phyloP scores from a whole-genome alignment of 2,329 filamentous ascomycete species.

The Coleophoma cylindrospora region DNA sequence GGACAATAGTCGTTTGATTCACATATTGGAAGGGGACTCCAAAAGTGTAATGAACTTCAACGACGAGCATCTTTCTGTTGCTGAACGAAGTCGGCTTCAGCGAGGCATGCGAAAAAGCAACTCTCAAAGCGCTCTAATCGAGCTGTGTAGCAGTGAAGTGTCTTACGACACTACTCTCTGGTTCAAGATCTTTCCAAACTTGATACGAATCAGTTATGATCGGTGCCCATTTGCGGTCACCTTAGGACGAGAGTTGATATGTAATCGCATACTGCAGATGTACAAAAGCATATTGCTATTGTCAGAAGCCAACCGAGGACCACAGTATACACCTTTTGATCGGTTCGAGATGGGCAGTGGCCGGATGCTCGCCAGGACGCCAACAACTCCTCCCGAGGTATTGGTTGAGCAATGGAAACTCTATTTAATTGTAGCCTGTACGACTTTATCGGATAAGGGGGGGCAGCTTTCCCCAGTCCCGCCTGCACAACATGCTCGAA shows the following conservation, averaged over 20 bases:
- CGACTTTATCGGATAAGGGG: conserved; percentile 82
- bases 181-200: conserved; percentile 97
- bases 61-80: conserved; percentile 84
- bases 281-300: conserved; percentile 77
- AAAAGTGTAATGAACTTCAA: conserved; percentile 87
- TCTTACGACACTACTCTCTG: conserved; percentile 93
- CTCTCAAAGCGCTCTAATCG: conserved; percentile 79
- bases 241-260: conserved; percentile 85
- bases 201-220: conserved; percentile 86
- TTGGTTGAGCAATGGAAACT: conserved; percentile 97
- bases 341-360: conserved; percentile 47
- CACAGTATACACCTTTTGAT: conserved; percentile 51
- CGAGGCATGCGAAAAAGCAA: conserved; percentile 83
- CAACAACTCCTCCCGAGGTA: conserved; percentile 74
- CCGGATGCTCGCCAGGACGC: conserved; percentile 40
- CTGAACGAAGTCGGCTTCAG: conserved; percentile 87
- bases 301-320: conserved; percentile 65
- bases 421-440: conserved; percentile 95
- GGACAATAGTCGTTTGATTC: conserved; percentile 69
- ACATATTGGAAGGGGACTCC: conserved; percentile 87
- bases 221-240: conserved; percentile 89
- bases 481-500: conserved; percentile 71
- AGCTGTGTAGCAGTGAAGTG: conserved; percentile 91
- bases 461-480: conserved; percentile 51
- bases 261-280: conserved; percentile 88